phyloP scores from a whole-genome alignment of 148 eudicot genomes.

The Chenopodium berlandieri region DNA sequence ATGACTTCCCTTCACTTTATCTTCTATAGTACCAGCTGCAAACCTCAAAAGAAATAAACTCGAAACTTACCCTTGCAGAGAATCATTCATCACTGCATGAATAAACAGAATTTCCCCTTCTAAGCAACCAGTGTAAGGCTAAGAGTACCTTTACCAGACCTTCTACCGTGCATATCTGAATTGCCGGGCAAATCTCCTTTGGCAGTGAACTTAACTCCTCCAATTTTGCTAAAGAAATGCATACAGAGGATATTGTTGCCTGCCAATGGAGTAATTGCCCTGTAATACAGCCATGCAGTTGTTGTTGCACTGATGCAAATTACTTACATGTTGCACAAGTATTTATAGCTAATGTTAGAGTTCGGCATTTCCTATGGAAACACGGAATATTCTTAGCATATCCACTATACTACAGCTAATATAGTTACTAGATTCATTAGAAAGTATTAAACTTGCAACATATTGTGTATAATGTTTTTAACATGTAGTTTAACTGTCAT shows the following conservation, averaged over 20 bases:
- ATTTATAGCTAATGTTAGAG: background rate
- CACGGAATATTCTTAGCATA: conserved; percentile 23
- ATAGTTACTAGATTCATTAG: too few relatives aligned
- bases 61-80: too few relatives aligned
- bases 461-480: too few relatives aligned
- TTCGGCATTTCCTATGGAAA: background rate
- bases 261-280: conserved; percentile 36
- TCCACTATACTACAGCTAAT: background rate
- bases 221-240: background rate
- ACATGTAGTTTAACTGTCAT: too few relatives aligned
- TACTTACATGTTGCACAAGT: background rate
- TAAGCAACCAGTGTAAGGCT: too few relatives aligned
- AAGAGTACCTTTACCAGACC: background rate
- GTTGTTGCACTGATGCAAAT: background rate
- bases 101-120: too few relatives aligned
- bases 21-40: too few relatives aligned
- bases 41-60: too few relatives aligned
- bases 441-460: too few relatives aligned
- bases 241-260: background rate
- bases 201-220: conserved; percentile 19
- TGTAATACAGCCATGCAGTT: conserved; percentile 25
- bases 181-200: conserved; percentile 40
- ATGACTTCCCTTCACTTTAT: too few relatives aligned
- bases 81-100: too few relatives aligned
- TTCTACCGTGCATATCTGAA: conserved; percentile 7